Percentiles rank a stretch among this genome's conserved stretches.
These are phyloP conservation scores for Xylaria flabelliformis DNA, from an alignment of 495 filamentous ascomycete species.

Conservation along the genomic window DNA sequence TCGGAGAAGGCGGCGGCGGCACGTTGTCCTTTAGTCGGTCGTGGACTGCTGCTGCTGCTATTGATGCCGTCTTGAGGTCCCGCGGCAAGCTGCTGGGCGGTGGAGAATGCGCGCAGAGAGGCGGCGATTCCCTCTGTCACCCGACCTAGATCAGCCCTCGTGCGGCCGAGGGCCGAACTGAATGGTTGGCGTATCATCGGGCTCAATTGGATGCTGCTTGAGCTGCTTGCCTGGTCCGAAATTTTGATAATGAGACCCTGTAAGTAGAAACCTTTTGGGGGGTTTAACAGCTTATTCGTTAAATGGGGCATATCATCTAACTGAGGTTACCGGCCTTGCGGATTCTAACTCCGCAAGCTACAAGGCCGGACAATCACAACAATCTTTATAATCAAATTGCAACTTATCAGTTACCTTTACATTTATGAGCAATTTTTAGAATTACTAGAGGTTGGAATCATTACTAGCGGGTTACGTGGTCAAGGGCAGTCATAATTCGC, in stretches of 20 bases:
- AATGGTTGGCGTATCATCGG: constrained; percentile 42
- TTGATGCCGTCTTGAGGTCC: constrained; percentile 22
- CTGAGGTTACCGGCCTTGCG: too few relatives aligned
- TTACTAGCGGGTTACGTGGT: too few relatives aligned
- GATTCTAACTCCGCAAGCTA: too few relatives aligned
- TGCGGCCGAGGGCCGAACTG: constrained; percentile 32
- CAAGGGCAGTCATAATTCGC: too few relatives aligned
- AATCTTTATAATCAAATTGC: too few relatives aligned
- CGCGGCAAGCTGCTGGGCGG: constrained; percentile 36
- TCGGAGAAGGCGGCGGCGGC: constrained; percentile 30
- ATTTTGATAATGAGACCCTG: constrained; percentile 31
- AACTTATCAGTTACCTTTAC: too few relatives aligned
- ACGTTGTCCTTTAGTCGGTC: constrained; percentile 27
- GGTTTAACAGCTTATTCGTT: too few relatives aligned
- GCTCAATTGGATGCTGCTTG: constrained; percentile 14
- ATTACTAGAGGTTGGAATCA: too few relatives aligned
- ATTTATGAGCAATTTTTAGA: too few relatives aligned
- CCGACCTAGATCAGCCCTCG: constrained; percentile 41
- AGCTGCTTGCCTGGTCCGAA: constrained; percentile 24
- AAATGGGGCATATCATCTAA: neutral
- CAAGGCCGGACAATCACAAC: too few relatives aligned
- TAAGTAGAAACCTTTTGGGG: too few relatives aligned
- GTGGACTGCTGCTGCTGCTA: neutral
- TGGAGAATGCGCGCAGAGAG: constrained; percentile 50
- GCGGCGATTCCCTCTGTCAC: constrained; percentile 51